Conservation (phyloP, 2,329 filamentous ascomycete species). For the Neoscytalidium dimidiatum region DNA sequence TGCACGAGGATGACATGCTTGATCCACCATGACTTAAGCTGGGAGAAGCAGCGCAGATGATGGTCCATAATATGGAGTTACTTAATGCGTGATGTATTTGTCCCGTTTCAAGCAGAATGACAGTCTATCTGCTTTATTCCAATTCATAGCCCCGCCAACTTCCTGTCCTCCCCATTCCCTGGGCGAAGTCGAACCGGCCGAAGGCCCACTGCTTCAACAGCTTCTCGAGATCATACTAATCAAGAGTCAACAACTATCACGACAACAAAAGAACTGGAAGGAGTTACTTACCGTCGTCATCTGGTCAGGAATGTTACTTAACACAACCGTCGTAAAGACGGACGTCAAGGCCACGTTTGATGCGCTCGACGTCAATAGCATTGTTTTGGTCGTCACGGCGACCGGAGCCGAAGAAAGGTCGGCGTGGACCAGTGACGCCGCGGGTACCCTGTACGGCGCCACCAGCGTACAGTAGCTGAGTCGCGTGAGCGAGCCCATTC, state of each 20-base stretch:
- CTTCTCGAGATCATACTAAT: conserved; percentile 58
- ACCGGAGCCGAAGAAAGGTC: neutral
- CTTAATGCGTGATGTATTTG: no score
- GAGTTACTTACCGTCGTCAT: conserved; percentile 60
- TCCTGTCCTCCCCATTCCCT: no score
- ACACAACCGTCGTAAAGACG: conserved; percentile 74
- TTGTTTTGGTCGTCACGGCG: conserved; percentile 31
- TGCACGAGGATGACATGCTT: no score
- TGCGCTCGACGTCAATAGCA: conserved; percentile 38
- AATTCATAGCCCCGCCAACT: no score
- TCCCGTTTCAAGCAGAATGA: no score
- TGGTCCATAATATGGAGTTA: no score
- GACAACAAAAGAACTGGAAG: conserved; percentile 17
- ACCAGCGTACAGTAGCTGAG: no score
- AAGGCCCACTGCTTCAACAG: conserved; percentile 77
- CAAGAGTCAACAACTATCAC: conserved; percentile 26
- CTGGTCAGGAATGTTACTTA: conserved; percentile 92
- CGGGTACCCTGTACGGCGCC: conserved; percentile 20
- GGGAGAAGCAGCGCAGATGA: no score
- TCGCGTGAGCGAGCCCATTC: no score
- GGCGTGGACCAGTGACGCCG: conserved; percentile 6
- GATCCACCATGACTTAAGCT: no score
- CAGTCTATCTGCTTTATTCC: no score
- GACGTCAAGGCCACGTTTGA: conserved; percentile 48
- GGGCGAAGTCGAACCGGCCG: conserved; percentile 90